Percentiles rank a stretch among this genome's conserved stretches.
phyloP scores from a whole-genome alignment of 371 early-diverging fungal genomes.

The Chytridiales sp. region DNA sequence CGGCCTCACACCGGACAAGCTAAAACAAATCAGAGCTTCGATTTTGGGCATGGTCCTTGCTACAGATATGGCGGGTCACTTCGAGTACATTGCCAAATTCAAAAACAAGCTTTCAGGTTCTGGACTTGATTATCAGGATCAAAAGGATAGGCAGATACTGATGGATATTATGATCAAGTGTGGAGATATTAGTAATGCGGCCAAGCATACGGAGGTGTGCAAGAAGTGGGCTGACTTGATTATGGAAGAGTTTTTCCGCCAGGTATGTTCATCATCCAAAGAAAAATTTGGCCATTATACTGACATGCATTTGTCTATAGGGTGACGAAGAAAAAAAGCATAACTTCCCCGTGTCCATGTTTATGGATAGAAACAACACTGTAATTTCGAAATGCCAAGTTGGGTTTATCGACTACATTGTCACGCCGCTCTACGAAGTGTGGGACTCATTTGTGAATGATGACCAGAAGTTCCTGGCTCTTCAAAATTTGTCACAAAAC shows the following conservation, averaged over 20 bases:
- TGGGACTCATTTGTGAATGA: slow-evolving; percentile 38
- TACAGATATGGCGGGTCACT: slow-evolving; percentile 59
- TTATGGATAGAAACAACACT: slow-evolving; percentile 54
- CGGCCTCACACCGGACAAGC: slow-evolving; percentile 33
- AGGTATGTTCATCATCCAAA: slow-evolving; percentile 6
- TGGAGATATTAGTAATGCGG: slow-evolving; percentile 56
- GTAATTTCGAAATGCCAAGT: slow-evolving; percentile 49
- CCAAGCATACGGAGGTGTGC: slow-evolving; percentile 47
- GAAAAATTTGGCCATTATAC: background rate
- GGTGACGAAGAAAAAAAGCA: slow-evolving; percentile 47
- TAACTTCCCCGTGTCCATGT: slow-evolving; percentile 43
- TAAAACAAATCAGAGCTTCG: slow-evolving; percentile 36
- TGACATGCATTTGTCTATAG: slow-evolving; percentile 8
- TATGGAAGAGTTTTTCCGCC: slow-evolving; percentile 56
- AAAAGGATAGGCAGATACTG: slow-evolving; percentile 40
- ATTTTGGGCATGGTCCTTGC: slow-evolving; percentile 48
- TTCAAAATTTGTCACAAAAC: slow-evolving; percentile 24
- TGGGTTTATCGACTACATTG: slow-evolving; percentile 57
- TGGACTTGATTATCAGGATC: slow-evolving; percentile 21
- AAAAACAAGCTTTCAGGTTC: slow-evolving; percentile 41
- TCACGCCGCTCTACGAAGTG: slow-evolving; percentile 52
- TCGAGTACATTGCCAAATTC: slow-evolving; percentile 58
- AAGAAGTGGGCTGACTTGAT: slow-evolving; percentile 49
- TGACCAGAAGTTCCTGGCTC: slow-evolving; percentile 13
- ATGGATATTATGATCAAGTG: slow-evolving; percentile 58